Evolutionary conservation across 306 rosid species (phyloP), one percentile per base, ranked within the genome.

Genomic region (Erythrophleum fordii): DNA sequence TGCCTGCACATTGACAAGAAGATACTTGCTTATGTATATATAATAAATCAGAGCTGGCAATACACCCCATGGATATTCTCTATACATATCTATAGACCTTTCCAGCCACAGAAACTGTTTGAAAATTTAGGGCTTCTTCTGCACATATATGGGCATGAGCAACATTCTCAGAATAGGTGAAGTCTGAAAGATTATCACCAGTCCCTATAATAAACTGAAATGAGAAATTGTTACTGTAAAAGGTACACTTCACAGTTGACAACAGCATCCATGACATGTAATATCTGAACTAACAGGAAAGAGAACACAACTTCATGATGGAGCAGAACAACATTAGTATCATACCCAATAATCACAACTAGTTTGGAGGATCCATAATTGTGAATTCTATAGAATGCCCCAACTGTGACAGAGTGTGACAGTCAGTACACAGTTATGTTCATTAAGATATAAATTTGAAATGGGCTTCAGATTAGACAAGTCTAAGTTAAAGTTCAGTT

Each of bases 131-230:
- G 73, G 97, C 94, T 79, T 91, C 84, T 87, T 92, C 97, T 35
- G 94, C 98, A 86, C 98, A 91, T 66, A 94, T 80, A 82, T 88
- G 93, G 73, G 98, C 98, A 91, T 91, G 93, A 60, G 87, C 48
- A 59, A 92, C 93, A 88, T 94, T 94, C 91, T 94, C 97, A 60
- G 65, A 89, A 83, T 81, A 91, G 37, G 97, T 92, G 84, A 94
- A 92, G 82, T 94, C 97, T 0, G 94, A 87, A 77, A 82, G 73
- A 84, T 87, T 91, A 83, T 88, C 91, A 73, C 94, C 93, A 86
- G 80, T 86, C 83, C 97, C 98, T 92, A 92, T 72, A 86, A 89
- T 91, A 86, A 88, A 88, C 98, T 92, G 98, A 84, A 94, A 92
- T 86, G 87, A 89, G 85, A 84, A 79, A 83, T 81, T 84, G 94